Percentiles rank a stretch among this genome's conserved stretches.
These are phyloP conservation scores for Ophiocordyceps polyrhachis-furcata DNA, from an alignment of 2,329 filamentous ascomycete species.

Conservation along the genomic window DNA sequence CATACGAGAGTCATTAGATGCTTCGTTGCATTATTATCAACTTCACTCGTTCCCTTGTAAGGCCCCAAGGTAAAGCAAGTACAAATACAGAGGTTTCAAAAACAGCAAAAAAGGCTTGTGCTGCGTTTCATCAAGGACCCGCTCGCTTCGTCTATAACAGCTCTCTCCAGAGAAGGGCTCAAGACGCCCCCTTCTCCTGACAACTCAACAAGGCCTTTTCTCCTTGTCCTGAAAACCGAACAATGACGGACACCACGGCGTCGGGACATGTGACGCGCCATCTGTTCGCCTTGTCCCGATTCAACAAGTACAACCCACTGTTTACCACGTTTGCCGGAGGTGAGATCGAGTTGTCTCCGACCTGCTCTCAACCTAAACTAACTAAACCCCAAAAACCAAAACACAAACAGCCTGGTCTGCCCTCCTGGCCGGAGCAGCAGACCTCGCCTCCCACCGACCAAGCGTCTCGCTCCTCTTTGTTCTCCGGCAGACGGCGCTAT, in stretches of 20 bases:
- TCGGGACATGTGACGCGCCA: neutral
- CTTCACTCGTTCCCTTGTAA: no score
- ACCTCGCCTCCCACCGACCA: neutral
- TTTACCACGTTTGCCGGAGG: conserved; percentile 1
- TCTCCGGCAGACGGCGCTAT: conserved; percentile 7
- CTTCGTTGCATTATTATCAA: no score
- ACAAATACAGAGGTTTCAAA: no score
- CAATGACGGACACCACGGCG: neutral
- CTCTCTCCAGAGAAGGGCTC: no score
- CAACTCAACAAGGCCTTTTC: no score
- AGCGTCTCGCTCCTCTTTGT: conserved; percentile 2
- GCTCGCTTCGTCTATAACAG: no score
- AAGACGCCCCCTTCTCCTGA: no score
- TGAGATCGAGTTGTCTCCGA: neutral
- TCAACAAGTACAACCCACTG: conserved; percentile 1
- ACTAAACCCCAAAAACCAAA: neutral
- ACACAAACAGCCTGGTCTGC: neutral
- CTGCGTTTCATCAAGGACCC: no score
- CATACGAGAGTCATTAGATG: no score
- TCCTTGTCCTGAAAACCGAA: neutral
- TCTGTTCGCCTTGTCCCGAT: conserved; percentile 1
- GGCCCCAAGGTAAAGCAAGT: no score
- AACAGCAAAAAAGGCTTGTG: no score
- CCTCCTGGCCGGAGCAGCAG: neutral
- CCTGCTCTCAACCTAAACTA: no score